Base-by-base conservation (phyloP, 352 stramenopile species). In the Phytophthora cryptogea region DNA sequence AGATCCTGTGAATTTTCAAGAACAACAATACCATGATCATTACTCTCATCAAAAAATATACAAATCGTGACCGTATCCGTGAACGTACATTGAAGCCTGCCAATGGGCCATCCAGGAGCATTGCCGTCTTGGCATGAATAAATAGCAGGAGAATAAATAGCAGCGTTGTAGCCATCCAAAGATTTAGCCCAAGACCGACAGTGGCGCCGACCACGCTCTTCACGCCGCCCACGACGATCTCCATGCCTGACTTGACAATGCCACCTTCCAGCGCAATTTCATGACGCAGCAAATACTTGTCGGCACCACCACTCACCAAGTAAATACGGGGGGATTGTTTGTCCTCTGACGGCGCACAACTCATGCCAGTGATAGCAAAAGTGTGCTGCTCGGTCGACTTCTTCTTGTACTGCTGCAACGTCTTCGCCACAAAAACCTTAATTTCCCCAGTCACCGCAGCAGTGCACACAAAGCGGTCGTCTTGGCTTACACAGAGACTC, bases 351-450 rank as follows among this genome's bases (percentile, higher is more conserved):
- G 68, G 56, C n/a, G 72, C 69, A 43, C 90, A 92, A 32, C 77
- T 86, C 77, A 94, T 88, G 28, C 86, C 86, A 5, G 86, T 94
- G 62, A 94, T 91, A 20, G 86, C 86, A 42, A 94, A 93, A 30
- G 72, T 76, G 61, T 94, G 86, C 60, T 92, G 68, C 37, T 83
- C 73, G 8, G 59, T 70, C 20, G 75, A 88, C 16, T 63, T 56
- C 47, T 76, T 80, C 37, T 77, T 79, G 66, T 89, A 89, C 43
- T 73, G 59, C 13, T 74, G 59, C 16, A 94, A 49, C 10, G 62
- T 80, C 4, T 58, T 61, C 3, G 81, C 49, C 7, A 73, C 47
- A 50, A 87, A 93, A 31, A 90, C 78, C 26, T 79, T 80, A 13
- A 94, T 72, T 20, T 94, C 82, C 27, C 86, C 86, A 5, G 83